Evolutionary conservation across 1,139 yeast species (phyloP), one percentile per base, ranked within the genome.

Genomic region (Arxiozyma heterogenica): DNA sequence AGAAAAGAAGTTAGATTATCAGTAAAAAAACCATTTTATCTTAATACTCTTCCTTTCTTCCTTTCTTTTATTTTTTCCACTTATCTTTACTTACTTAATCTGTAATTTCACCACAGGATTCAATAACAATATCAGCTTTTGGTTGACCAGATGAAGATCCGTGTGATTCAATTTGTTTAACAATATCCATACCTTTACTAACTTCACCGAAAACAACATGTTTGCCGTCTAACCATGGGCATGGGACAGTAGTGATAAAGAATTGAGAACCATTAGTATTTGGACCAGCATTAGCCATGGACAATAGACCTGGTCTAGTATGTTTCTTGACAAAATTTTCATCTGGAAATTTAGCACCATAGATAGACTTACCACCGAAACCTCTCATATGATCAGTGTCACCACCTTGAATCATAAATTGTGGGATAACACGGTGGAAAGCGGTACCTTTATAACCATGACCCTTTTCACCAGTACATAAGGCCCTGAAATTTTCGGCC

Each of bases 201-300:
- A 90, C 96, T 76, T 90, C 96, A 73, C 97, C 97, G 67, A 89
- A 90, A 54, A 90, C 97, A 72, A 90, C 96, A 78, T 90, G 97
- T 74, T 82, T 83, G 68, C 96, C 96, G 70, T 90, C 95, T 73
- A 90, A 81, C 96, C 96, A 89, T 58, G 88, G 79, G 66, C 93
- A 84, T 63, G 85, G 81, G 51, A 87, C 96, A 56, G 96, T 90
- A 73, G 97, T 90, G 73, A 90, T 84, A 79, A 90, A 90, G 75
- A 90, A 90, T 75, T 90, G 97, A 49, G 96, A 88, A 54, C 97
- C 97, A 72, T 90, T 90, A 76, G 96, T 88, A 82, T 90, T 85
- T 71, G 86, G 89, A 69, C 97, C 97, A 63, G 96, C 94, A 71
- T 90, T 90, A 67, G 97, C 97, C 97, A 90, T 90, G 59, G 95